Evolutionary conservation across 1,139 yeast species (phyloP), one percentile per base, ranked within the genome.

Genomic region (Debaryomycetaceae sp.): DNA sequence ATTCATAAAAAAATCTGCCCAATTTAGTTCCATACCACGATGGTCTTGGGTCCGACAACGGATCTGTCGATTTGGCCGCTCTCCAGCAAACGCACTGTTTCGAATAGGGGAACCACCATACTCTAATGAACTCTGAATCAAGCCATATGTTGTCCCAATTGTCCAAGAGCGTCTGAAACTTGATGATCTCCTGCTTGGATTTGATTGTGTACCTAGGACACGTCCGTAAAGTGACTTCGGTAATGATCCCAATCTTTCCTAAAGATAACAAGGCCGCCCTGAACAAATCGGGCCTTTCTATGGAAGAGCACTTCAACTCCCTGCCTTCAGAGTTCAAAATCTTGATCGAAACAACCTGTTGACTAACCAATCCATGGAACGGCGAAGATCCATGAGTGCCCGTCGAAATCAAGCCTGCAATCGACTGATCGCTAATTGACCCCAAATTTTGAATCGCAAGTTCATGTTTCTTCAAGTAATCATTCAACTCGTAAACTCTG

Each of bases 51-150:
- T 67, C 74, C n/a, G 87, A 76, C 40, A 82, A 67, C 1, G 84
- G 78, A 38, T 84, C 87, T 24, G 70, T 69, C 2, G 84, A 71
- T 60, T 88, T 88, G 38, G 81, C 72, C 29, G 96, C 98, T 59
- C 95, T 80, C 97, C 98, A 93, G 42, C 90, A 70, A 34, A 90
- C 83, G 69, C 96, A 88, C 56, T 84, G 84, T 45, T 80, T 80
- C 22, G 95, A 77, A 63, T 93, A 93, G 1, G 99, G 99, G 65
- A 87, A 93, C 98, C 99, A 93, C 98, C 98, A 93, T 42, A 90
- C 80, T 51, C 98, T 79, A 39, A 89, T 84, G 57, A 83, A 93
- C 66, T 93, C 99, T n/a, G 91, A 78, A 43, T 88, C 83, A 6
- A 88, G 80, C 97, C 98, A 93, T 38, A 91, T 67, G 13, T 75